Evolutionary conservation across 805 yeast species (phyloP).

Genomic region (Zygosaccharomyces siamensis): DNA sequence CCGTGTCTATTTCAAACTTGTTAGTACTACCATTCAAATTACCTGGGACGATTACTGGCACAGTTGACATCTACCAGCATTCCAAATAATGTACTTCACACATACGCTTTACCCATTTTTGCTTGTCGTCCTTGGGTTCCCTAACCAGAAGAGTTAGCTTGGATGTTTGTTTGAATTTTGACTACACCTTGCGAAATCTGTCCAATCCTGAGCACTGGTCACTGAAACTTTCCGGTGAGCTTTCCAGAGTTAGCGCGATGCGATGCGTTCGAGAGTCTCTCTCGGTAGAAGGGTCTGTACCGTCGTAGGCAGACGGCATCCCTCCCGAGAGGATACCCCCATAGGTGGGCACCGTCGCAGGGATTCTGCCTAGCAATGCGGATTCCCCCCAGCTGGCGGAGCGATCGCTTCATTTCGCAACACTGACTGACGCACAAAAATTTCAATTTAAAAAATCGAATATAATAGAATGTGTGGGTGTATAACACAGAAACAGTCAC

Average conservation of each 20-base stretch:
- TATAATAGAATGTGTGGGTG: conserved; percentile 1
- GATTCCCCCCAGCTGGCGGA: background rate
- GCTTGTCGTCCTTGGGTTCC: conserved; percentile 31
- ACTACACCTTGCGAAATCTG: background rate
- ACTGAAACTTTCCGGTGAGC: background rate
- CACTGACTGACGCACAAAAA: conserved; percentile 1
- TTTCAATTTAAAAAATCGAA: background rate
- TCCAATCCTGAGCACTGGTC: background rate
- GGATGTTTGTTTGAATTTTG: conserved; percentile 2
- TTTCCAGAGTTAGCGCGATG: background rate
- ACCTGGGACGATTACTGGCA: background rate
- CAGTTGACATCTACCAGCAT: background rate
- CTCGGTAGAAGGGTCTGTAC: background rate
- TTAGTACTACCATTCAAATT: conserved; percentile 4
- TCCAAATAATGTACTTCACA: conserved; percentile 9
- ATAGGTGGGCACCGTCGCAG: background rate
- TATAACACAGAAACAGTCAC: background rate
- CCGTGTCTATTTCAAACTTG: conserved; percentile 62
- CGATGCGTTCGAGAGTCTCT: background rate
- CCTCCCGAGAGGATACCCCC: background rate
- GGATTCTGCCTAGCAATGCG: background rate
- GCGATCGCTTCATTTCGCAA: background rate
- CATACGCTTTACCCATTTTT: conserved; percentile 42
- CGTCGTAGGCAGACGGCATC: background rate
- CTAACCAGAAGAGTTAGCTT: conserved; percentile 1